Base-by-base conservation (phyloP, 164 flowering plant species). In the Pachysandra terminalis region DNA sequence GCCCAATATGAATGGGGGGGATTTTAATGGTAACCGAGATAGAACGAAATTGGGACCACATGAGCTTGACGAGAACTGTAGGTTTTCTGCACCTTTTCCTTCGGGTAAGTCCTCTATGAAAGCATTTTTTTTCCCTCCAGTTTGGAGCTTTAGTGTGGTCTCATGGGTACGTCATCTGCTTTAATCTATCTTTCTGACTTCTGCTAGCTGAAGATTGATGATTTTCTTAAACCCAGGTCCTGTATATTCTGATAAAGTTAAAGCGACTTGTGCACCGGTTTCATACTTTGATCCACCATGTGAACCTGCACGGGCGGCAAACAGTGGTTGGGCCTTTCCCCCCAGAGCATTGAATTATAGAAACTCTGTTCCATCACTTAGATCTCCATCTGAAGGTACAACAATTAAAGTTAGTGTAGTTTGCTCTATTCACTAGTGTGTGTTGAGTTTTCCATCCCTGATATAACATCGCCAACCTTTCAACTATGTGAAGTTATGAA, bases 241-340 rank as follows among this genome's bases (percentile, higher is more conserved):
- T 61, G 61, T 66, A 35, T 74, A 76, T 71, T 73, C 70, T 54
- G 87, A 89, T 45, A 80, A 77, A 67, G 75, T 67, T 21, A 79
- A 77, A 63, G 68, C 28, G 15, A 76, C 76, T 19, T 82, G 78
- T 82, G 73, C 68, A 23, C 77, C 77, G 64, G 76, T 17, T 77
- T 67, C 87, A 9, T 83, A 79, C 71, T 65, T 19, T 57, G 82
- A 84, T 23, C 87, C 82, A 19, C 81, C 79, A 53, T 66, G 79
- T 56, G 93, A 86, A 58, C 81, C 85, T 41, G 6, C 80, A 27
- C 74, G 81, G 63, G 67, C 67, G 13, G 72, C 78, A 19, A 75
- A 77, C 71, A 86, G 84, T 64, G 83, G 85, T 19, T 84, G 89
- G 92, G 73, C 74, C 56, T 78, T 63, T 74, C 90, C 85, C 65